A percentile compares a stretch with the other conserved stretches of the same genome.
Evolutionary conservation across 75 land plant genomes (phyloP).

Genomic region (Picea sitchensis): DNA sequence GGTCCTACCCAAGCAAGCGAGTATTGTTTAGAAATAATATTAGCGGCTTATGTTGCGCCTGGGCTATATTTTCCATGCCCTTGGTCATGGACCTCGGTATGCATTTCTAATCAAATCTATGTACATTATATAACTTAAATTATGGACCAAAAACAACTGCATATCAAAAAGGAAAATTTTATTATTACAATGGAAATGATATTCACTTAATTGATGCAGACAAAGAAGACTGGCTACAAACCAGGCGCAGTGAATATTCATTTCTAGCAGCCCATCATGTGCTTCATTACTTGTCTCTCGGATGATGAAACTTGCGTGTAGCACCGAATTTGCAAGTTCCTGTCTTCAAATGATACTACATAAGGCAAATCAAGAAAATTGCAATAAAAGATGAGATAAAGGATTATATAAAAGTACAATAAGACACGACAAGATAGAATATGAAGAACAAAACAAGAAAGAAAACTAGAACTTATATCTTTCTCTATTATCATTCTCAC

Average conservation of each 20-base stretch:
- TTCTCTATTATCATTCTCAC: background rate
- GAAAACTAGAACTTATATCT: background rate
- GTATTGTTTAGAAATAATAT: background rate
- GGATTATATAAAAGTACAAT: constrained; percentile 11
- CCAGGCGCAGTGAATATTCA: constrained; percentile 75
- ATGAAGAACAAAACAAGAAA: background rate
- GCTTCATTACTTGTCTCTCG: constrained; percentile 65
- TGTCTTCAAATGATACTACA: constrained; percentile 80
- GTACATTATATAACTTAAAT: background rate
- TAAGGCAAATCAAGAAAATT: background rate
- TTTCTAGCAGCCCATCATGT: constrained; percentile 61
- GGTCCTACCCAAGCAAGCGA: background rate
- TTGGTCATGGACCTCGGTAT: background rate
- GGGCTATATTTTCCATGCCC: background rate
- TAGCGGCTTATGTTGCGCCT: background rate
- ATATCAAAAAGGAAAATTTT: background rate
- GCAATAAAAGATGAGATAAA: background rate
- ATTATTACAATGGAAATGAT: background rate
- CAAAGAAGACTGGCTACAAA: constrained; percentile 22
- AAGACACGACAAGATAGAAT: too few relatives aligned
- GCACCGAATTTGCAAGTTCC: constrained; percentile 92
- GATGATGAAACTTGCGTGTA: constrained; percentile 83
- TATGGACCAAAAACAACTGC: background rate
- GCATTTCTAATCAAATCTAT: background rate
- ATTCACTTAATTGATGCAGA: constrained; percentile 1